Conservation (phyloP, 352 stramenopile genomes). For the Globisporangium parvum region DNA sequence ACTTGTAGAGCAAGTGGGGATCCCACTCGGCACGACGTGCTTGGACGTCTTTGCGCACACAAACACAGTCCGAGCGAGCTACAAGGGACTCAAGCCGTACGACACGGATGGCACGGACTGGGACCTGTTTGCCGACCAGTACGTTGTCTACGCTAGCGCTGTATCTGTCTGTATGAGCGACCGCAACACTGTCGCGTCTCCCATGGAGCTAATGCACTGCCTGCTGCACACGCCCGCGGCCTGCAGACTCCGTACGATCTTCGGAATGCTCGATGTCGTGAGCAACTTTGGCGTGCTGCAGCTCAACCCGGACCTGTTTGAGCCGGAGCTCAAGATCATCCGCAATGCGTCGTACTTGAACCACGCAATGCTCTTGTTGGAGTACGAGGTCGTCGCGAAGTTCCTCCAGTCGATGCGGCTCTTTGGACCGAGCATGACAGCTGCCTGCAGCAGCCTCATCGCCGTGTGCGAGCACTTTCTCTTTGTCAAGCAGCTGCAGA, state of each 20-base stretch:
- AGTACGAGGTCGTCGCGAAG: slow-evolving; percentile 69
- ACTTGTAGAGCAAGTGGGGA: slow-evolving; percentile 56
- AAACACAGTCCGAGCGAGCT: slow-evolving; percentile 50
- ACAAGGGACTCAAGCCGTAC: slow-evolving; percentile 67
- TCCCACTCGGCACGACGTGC: slow-evolving; percentile 57
- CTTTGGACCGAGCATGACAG: slow-evolving; percentile 40
- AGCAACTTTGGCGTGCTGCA: slow-evolving; percentile 75
- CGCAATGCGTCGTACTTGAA: slow-evolving; percentile 69
- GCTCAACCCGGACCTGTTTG: slow-evolving; percentile 61
- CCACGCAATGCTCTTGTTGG: slow-evolving; percentile 58
- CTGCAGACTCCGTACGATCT: slow-evolving; percentile 71
- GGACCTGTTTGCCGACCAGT: slow-evolving; percentile 70
- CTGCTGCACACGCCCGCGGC: not conserved
- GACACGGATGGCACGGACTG: slow-evolving; percentile 58
- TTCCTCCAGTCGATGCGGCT: slow-evolving; percentile 77
- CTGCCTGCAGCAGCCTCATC: slow-evolving; percentile 40
- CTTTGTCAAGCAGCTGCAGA: slow-evolving; percentile 54
- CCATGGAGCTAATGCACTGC: not conserved
- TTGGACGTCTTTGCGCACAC: slow-evolving; percentile 74
- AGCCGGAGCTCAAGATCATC: slow-evolving; percentile 65
- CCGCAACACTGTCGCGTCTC: no score
- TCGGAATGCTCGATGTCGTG: slow-evolving; percentile 67
- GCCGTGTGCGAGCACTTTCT: slow-evolving; percentile 57
- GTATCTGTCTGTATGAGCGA: not conserved
- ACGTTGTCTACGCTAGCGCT: slow-evolving; percentile 3